Base-by-base conservation (phyloP, 2,329 filamentous ascomycete species). In the Paecilomyces formosus region DNA sequence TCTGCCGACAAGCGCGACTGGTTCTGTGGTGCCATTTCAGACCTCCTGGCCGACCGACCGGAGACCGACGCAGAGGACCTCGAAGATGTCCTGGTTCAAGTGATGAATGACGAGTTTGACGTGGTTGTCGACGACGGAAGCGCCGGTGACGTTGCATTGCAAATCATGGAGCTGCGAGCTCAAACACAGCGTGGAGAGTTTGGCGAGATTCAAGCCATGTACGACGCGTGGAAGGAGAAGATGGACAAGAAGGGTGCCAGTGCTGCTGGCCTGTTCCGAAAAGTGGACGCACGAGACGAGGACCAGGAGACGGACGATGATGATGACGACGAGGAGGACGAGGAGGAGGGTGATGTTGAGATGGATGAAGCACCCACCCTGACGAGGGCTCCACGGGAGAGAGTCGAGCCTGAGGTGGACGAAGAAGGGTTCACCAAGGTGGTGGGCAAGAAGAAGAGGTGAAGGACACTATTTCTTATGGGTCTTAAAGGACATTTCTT, bases 61-160 rank as follows among this genome's bases (percentile, higher is more conserved):
- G 79, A 85, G 57, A 86, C 89, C 11, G 89, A 96, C 65, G 78
- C 83, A 18, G 85, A 88, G 63, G 91, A 97, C 66, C 79, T 97
- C 51, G 93, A 97, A 78, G 83, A 88, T 49, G 86, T 95, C 55
- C 80, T 97, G 54, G 79, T 96, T 53, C 90, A 97, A 68, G 87
- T 96, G 61, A 94, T 97, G 88, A 83, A 89, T 62, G 94, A 97
- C 77, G 94, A 99, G 75, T 99, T 97, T 69, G 92, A 96, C 68
- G 88, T 94, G 57, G 88, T 90, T 58, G 85, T 97, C 28, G 94
- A 97, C 68, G 94, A 99, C 73, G 92, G 92, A 66, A 93, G 88
- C 54, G 89, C 87, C 33, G 85, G 83, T 56, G 83, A 87, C 58
- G 84, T 96, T 6, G 92, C 92, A 9, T 79, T 80, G 59, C 81